Conservation (phyloP, 305 asterid genomes). For the Solanum hybrid region DNA sequence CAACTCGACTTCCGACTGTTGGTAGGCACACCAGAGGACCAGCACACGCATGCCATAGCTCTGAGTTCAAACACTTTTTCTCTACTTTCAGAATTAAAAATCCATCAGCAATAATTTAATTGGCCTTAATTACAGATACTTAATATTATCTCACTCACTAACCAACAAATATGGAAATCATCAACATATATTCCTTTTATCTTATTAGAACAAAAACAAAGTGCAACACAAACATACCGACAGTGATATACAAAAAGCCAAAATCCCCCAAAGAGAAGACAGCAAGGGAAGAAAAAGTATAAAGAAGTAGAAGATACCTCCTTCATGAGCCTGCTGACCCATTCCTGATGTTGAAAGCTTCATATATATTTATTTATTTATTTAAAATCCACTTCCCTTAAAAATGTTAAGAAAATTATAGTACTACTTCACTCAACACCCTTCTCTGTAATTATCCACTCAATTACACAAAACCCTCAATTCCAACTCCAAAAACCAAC, state of each 20-base stretch:
- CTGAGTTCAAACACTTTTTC: conserved; percentile 88
- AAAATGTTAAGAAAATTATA: background rate
- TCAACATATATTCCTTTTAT: background rate
- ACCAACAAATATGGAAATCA: conserved; percentile 1
- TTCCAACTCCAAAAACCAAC: conserved; percentile 1
- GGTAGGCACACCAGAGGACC: conserved; percentile 96
- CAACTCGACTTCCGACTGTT: conserved; percentile 61
- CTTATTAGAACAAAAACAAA: background rate
- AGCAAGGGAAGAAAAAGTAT: conserved; percentile 2
- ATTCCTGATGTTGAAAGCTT: conserved; percentile 97
- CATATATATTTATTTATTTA: conserved; percentile 18
- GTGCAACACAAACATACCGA: background rate
- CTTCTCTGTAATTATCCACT: background rate
- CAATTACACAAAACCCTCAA: conserved; percentile 29
- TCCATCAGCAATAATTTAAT: conserved; percentile 20
- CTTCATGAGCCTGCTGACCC: conserved; percentile 94
- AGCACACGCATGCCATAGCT: conserved; percentile 99
- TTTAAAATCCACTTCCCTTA: conserved; percentile 15
- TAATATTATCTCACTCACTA: background rate
- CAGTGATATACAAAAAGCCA: conserved; percentile 2
- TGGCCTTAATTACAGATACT: background rate
- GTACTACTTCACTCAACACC: background rate
- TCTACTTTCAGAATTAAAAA: conserved; percentile 52
- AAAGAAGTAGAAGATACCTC: conserved; percentile 55
- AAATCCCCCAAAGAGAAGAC: conserved; percentile 11